Evolutionary conservation across 345 rosid genomes (phyloP), one percentile per base, ranked within the genome.

Genomic region (Balakata baccata): DNA sequence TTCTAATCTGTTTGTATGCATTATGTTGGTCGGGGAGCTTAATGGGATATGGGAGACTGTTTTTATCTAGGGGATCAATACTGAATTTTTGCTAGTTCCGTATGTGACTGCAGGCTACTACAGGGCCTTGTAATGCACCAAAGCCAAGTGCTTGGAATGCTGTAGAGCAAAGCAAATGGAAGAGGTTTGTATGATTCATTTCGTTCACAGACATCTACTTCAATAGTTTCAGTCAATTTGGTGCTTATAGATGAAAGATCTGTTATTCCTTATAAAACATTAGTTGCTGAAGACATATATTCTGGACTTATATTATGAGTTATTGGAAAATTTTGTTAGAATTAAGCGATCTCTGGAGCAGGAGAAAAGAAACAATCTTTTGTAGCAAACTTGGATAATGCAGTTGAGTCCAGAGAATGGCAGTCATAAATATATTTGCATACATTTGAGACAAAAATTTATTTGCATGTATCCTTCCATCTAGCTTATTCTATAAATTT

Each of bases 61-160:
- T 70, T 70, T 70, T 38, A 22, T 38, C 29, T 10, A 10, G 14
- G 6, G 53, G 39, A 38, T 37, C 38, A 34, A 49, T 72, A 51
- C 78, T 81, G 54, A 51, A 38, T 64, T 29, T 29, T 76, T 43
- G 49, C 77, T 46, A 62, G 53, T 68, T 84, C 67, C 37, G 41
- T 54, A 69, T 84, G 75, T 83, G 79, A 77, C 77, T 82, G 77
- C 93, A 93, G 99, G 99, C 99, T 66, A 88, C 89, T 25, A 75
- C 86, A 52, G 99, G 99, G 77, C 93, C 95, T 74, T 96, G 99
- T 84, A 91, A 87, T 70, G 77, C 84, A 47, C 84, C 97, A 0
- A 96, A 93, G 79, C 99, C 99, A 18, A 91, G 95, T 80, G 78
- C 90, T 14, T 96, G 99, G 99, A 96, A 86, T 72, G 97, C 97